Conservation (phyloP, 495 filamentous ascomycete species). For the Alectoria sarmentosa region DNA sequence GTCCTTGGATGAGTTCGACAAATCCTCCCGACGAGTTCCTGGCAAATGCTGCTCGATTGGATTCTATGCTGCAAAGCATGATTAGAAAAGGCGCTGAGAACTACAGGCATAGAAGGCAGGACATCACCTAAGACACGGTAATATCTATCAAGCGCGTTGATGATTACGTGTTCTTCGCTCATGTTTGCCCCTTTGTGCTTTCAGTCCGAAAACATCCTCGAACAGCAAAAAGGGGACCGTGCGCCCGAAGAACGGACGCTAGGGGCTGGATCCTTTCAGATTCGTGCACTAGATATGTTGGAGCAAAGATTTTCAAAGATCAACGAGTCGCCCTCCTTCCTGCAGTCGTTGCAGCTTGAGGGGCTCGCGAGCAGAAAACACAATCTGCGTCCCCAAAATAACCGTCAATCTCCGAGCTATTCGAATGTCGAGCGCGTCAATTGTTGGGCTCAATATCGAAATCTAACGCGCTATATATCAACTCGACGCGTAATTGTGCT, state of each 20-base stretch:
- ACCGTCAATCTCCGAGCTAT: not conserved
- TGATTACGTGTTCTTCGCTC: not conserved
- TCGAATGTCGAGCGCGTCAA: not conserved
- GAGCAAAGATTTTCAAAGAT: not conserved
- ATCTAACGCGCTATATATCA: not conserved
- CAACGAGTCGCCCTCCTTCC: not conserved
- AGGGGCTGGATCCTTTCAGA: not conserved
- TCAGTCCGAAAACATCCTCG: not conserved
- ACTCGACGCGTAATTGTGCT: not conserved
- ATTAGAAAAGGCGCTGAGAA: slow-evolving; percentile 7
- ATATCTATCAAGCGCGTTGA: not conserved
- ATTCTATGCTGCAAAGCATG: slow-evolving; percentile 5
- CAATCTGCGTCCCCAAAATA: not conserved
- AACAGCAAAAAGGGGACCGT: not conserved
- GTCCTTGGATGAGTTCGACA: slow-evolving; percentile 1
- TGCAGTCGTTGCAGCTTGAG: not conserved
- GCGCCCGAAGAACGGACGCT: not conserved
- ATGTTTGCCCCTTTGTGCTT: not conserved
- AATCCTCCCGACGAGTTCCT: not conserved
- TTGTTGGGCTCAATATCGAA: not conserved
- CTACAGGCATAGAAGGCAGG: not conserved
- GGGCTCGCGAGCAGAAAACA: not conserved
- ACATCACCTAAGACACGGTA: not conserved
- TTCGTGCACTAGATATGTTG: not conserved
- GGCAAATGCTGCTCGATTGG: not conserved